Evolutionary conservation across 202 grass and related monocot species (phyloP).

Genomic region (Thinopyrum obtusiflorum): DNA sequence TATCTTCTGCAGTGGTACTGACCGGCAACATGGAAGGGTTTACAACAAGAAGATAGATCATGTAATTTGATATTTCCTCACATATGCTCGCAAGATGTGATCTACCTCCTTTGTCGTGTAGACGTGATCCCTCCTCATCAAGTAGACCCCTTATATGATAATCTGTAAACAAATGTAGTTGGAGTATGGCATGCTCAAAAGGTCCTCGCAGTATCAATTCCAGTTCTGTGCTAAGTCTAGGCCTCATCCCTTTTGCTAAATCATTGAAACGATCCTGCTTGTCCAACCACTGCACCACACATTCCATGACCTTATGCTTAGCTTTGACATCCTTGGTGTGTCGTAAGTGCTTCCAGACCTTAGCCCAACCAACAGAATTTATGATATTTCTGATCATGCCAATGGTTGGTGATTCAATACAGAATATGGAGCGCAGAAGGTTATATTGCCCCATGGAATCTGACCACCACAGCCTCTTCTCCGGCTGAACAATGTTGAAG

Average conservation of each 20-base stretch:
- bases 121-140: not conserved
- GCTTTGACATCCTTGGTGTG: not conserved
- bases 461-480: not conserved
- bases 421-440: not conserved
- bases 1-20: not conserved
- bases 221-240: not conserved
- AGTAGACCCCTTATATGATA: not conserved
- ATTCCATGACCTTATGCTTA: not conserved
- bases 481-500: not conserved
- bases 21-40: constrained; percentile 21
- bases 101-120: not conserved
- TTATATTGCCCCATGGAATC: not conserved
- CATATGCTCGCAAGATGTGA: not conserved
- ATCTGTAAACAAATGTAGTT: not conserved
- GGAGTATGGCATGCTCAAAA: constrained; percentile 6
- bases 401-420: not conserved
- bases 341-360: not conserved
- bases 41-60: constrained; percentile 16
- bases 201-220: not conserved
- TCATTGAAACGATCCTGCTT: not conserved
- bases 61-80: constrained; percentile 16
- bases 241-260: not conserved
- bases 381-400: not conserved
- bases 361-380: not conserved
- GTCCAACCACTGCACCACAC: not conserved